Base-by-base conservation (phyloP, 495 filamentous ascomycete genomes). In the Echria macrotheca region DNA sequence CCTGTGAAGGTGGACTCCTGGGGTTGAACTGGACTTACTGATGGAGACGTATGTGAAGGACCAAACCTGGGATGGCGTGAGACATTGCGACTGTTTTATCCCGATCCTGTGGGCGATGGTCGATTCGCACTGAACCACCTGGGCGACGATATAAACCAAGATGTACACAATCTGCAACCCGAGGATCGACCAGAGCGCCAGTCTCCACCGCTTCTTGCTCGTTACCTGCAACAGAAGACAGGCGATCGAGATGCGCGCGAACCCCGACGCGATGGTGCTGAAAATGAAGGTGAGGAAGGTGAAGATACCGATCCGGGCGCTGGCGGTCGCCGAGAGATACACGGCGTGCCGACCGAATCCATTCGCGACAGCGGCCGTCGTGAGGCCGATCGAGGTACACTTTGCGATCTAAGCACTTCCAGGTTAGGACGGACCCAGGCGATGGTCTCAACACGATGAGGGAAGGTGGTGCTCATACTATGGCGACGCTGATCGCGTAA, bases 231-330 rank as follows among this genome's bases (percentile, higher is more conserved):
- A 31, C 7, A 46, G 44, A 12, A 46, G 44, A 9, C 8, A 18
- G 2, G 44, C 44, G 31, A 46, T 46, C 4, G 44, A 46, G 44
- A 46, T 46, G 44, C 44, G 44, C 17, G 28, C 44, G 23, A 46
- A 46, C 11, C 29, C 19, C 15, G 47, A 49, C 17, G 15, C n/a
- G 11, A 12, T 12, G 6, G 28, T 31, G 37, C 47, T 26, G 22
- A 41, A n/a, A 15, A 49, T 21, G 29, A 33, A 43, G 28, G 11
- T 33, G 39, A 15, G 8, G 29, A 50, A 31, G 25, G 19, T 24
- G 21, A 25, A 18, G 10, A 11, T 25, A 14, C 40, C 39, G 29
- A 24, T 2, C 2, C n/a, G 9, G 29, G 11, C 19, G 15, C 3
- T 3, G 23, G 12, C 24, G 23, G 7, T n/a, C 5, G 1, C 22